Percentiles rank a stretch among this genome's conserved stretches.
Conservation (phyloP, 257 asterid genomes). For the Solanum chmielewskii region DNA sequence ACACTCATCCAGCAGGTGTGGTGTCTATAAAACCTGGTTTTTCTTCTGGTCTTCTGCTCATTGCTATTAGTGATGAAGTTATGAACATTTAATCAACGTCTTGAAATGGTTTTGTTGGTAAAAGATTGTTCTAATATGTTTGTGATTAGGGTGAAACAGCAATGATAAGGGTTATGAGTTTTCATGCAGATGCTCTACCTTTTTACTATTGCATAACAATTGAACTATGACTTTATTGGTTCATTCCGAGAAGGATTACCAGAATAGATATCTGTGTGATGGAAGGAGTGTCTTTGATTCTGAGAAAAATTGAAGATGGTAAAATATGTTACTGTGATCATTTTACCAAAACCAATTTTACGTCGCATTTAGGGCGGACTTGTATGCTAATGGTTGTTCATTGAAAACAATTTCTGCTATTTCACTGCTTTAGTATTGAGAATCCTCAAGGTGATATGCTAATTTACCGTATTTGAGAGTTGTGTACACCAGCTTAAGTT, state of each 20-base stretch:
- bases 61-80: neutral
- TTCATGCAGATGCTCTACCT: neutral
- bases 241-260: neutral
- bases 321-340: neutral
- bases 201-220: neutral
- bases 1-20: constrained; percentile 95
- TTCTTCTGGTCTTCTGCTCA: neutral
- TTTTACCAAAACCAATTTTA: neutral
- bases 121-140: neutral
- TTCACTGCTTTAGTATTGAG: neutral
- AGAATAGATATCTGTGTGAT: neutral
- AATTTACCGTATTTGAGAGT: neutral
- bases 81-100: neutral
- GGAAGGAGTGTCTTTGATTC: neutral
- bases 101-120: neutral
- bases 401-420: neutral
- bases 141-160: neutral
- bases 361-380: neutral
- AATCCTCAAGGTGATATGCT: neutral
- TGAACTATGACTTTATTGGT: neutral
- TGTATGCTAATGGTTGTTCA: neutral
- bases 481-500: neutral
- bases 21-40: neutral
- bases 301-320: neutral
- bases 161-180: neutral